A percentile compares a stretch with the other conserved stretches of the same genome.
phyloP scores from a whole-genome alignment of 176 grass and related monocot genomes.

The Leersia perrieri region DNA sequence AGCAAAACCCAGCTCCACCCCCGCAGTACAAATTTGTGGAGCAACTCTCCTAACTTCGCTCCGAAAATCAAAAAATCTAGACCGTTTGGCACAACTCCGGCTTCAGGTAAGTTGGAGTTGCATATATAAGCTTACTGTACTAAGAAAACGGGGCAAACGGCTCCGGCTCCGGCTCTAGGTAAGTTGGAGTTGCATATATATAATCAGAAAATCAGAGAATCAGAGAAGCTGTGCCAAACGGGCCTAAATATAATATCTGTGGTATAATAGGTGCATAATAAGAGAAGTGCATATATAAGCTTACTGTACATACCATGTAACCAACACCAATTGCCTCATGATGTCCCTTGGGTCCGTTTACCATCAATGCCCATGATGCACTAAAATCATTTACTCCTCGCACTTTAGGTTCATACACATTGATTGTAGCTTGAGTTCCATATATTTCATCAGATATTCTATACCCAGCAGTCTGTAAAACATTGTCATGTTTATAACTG shows the following conservation, averaged over 20 bases:
- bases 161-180: too few relatives aligned
- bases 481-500: background rate
- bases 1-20: too few relatives aligned
- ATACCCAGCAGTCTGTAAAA: background rate
- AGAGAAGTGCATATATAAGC: background rate
- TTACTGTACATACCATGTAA: background rate
- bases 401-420: conserved; percentile 1
- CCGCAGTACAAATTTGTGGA: too few relatives aligned
- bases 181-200: too few relatives aligned
- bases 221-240: too few relatives aligned
- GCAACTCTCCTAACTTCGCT: too few relatives aligned
- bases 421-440: background rate
- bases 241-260: background rate
- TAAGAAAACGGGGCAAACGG: too few relatives aligned
- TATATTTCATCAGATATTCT: background rate
- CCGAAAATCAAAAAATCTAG: too few relatives aligned
- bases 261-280: background rate
- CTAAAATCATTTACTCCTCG: background rate
- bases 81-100: too few relatives aligned
- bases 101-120: too few relatives aligned
- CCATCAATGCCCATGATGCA: background rate
- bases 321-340: background rate
- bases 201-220: too few relatives aligned
- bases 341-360: background rate
- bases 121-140: too few relatives aligned